Evolutionary conservation across 23 red algal species (phyloP).

Genomic region (Gracilariopsis chorda): DNA sequence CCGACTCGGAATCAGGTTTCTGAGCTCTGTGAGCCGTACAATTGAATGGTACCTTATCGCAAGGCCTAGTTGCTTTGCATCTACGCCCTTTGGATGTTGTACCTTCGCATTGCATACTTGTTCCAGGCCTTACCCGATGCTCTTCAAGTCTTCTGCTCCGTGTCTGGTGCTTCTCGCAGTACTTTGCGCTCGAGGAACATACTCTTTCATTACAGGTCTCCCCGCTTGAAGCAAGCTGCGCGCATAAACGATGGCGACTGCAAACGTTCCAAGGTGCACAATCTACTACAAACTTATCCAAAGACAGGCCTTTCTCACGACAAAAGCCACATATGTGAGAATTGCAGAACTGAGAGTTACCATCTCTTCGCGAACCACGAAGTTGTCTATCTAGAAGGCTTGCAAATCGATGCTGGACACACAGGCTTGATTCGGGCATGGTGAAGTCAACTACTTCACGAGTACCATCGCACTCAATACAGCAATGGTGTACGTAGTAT

Average conservation of each 20-base stretch:
- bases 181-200: neutral
- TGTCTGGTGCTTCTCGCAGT: conserved; percentile 16
- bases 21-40: neutral
- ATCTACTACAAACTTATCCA: neutral
- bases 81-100: neutral
- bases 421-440: neutral
- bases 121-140: neutral
- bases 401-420: neutral
- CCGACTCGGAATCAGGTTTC: conserved; percentile 3
- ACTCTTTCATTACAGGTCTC: neutral
- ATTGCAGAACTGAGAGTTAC: neutral
- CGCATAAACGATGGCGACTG: conserved; percentile 12
- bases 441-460: neutral
- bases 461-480: neutral
- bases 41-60: neutral
- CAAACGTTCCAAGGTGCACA: conserved; percentile 12
- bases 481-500: neutral
- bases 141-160: neutral
- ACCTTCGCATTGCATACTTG: conserved; percentile 22
- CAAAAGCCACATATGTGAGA: conserved; percentile 13
- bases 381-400: neutral
- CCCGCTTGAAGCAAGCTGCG: neutral
- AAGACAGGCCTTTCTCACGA: neutral
- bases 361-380: neutral
- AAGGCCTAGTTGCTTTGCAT: neutral